These are phyloP conservation scores for Tylopilus balloui DNA, from an alignment of 768 basidiomycete genomes.

Conservation along the genomic window DNA sequence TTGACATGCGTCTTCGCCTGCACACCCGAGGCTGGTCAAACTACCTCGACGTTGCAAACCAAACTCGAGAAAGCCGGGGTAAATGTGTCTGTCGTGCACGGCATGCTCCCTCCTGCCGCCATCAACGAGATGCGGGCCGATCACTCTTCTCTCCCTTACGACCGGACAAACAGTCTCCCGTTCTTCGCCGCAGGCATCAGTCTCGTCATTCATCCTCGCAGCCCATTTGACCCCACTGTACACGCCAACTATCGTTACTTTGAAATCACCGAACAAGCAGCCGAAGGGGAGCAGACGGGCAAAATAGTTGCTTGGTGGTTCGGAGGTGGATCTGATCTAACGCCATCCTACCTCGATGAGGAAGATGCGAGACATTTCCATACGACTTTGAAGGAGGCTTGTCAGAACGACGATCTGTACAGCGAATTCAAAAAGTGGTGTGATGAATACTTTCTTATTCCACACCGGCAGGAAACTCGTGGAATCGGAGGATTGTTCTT, in stretches of 20 bases:
- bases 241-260: constrained; percentile 98
- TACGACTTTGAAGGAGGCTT: constrained; percentile 64
- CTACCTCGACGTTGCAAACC: constrained; percentile 37
- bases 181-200: constrained; percentile 93
- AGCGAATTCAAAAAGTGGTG: constrained; percentile 90
- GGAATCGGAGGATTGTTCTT: constrained; percentile 96
- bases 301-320: constrained; percentile 94
- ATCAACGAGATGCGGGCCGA: constrained; percentile 95
- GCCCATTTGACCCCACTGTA: constrained; percentile 90
- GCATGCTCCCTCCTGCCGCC: constrained; percentile 79
- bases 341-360: constrained; percentile 87
- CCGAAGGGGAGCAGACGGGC: constrained; percentile 36
- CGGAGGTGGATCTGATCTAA: constrained; percentile 92
- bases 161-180: constrained; percentile 62
- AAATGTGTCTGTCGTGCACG: constrained; percentile 90
- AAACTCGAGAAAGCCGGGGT: constrained; percentile 95
- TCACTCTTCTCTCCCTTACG: constrained; percentile 69
- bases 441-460: constrained; percentile 94
- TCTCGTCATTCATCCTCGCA: constrained; percentile 90
- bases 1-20: constrained; percentile 78
- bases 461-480: constrained; percentile 80
- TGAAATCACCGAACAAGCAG: constrained; percentile 65
- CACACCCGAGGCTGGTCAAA: constrained; percentile 29
- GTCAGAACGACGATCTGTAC: constrained; percentile 70
- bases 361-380: constrained; percentile 91